Conservation (phyloP, 306 rosid genomes). For the Geum urbanum region DNA sequence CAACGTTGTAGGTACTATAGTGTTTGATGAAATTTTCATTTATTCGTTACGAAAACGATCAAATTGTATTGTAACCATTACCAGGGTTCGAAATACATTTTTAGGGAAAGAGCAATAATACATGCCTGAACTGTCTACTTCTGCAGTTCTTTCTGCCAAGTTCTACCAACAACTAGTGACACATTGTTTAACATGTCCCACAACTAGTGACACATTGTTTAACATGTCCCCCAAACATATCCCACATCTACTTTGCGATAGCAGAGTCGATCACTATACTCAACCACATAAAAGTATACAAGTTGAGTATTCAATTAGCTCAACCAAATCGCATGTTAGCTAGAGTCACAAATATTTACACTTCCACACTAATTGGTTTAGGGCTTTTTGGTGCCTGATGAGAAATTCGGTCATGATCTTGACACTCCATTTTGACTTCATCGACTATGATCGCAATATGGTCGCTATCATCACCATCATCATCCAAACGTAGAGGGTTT, state of each 20-base stretch:
- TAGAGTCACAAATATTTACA: slow-evolving; percentile 32
- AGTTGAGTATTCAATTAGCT: slow-evolving; percentile 19
- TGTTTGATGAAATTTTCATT: no score
- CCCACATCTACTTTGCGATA: neutral
- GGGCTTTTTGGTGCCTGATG: slow-evolving; percentile 14
- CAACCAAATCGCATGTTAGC: slow-evolving; percentile 19
- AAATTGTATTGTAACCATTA: no score
- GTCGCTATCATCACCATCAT: slow-evolving; percentile 18
- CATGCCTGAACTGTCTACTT: neutral
- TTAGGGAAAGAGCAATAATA: slow-evolving; percentile 5
- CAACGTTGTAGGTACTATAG: no score
- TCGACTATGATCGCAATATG: slow-evolving; percentile 48
- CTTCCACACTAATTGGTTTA: slow-evolving; percentile 19
- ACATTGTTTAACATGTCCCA: neutral
- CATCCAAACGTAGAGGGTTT: slow-evolving; percentile 47
- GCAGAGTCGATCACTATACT: slow-evolving; percentile 15
- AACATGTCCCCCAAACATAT: neutral
- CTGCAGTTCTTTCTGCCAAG: neutral
- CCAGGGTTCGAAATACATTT: no score
- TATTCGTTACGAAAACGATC: no score
- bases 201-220: no score
- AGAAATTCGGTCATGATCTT: slow-evolving; percentile 22
- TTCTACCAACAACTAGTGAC: no score
- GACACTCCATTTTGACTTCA: slow-evolving; percentile 25
- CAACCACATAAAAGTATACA: slow-evolving; percentile 18